A percentile compares a stretch with the other conserved stretches of the same genome.
Conservation (phyloP, 2,329 filamentous ascomycete species). For the Colletotrichum gloeosporioides region DNA sequence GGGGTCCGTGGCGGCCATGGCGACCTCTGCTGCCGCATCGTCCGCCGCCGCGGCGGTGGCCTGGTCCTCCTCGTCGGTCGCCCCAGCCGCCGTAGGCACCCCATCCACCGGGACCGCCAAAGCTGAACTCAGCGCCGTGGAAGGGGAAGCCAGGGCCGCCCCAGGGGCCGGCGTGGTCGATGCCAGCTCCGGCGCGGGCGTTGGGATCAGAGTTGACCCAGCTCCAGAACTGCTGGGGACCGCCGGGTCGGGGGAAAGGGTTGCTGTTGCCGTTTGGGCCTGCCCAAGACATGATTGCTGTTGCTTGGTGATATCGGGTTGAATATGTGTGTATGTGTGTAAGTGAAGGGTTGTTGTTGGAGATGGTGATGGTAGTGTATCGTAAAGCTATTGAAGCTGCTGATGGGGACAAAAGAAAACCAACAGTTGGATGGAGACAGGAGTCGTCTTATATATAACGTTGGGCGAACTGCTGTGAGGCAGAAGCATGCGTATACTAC, state of each 20-base stretch:
- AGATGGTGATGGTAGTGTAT: background rate
- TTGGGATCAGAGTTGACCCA: slow-evolving; percentile 40
- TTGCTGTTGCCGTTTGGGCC: slow-evolving; percentile 17
- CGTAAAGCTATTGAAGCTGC: slow-evolving; percentile 12
- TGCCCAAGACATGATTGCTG: slow-evolving; percentile 21
- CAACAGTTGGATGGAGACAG: background rate
- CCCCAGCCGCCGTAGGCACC: slow-evolving; percentile 14
- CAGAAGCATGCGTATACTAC: slow-evolving; percentile 17
- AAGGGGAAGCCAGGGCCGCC: slow-evolving; percentile 40
- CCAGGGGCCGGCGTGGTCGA: slow-evolving; percentile 38
- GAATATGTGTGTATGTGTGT: background rate
- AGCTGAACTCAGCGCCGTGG: slow-evolving; percentile 17
- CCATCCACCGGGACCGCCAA: slow-evolving; percentile 14
- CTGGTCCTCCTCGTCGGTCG: slow-evolving; percentile 2
- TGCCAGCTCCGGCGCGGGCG: slow-evolving; percentile 36
- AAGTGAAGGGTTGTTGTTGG: background rate
- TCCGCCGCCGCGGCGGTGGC: background rate
- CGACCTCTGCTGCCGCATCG: slow-evolving; percentile 11
- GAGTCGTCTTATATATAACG: background rate
- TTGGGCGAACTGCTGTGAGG: background rate
- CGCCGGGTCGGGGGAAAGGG: slow-evolving; percentile 2
- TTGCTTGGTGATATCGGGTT: background rate
- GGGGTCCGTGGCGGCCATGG: slow-evolving; percentile 14
- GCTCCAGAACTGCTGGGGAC: slow-evolving; percentile 24
- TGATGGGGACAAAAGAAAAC: background rate